These are phyloP conservation scores for Chaetomiaceae sp. DNA, from an alignment of 2,329 filamentous ascomycete genomes.

Conservation along the genomic window DNA sequence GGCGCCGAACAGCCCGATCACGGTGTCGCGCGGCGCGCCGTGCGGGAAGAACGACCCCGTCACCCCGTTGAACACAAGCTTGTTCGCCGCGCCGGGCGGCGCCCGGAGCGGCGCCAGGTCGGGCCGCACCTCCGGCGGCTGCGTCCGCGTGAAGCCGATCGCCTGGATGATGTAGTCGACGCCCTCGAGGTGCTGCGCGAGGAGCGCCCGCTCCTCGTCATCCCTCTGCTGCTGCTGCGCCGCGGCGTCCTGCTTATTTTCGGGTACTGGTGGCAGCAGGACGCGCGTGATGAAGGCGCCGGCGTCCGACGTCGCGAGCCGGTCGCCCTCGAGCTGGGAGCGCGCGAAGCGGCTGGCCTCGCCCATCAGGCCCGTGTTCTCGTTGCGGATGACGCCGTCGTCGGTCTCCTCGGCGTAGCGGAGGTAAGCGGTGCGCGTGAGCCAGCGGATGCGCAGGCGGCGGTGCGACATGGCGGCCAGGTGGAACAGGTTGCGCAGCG, in stretches of 20 bases:
- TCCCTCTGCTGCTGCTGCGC: background rate
- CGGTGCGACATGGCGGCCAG: constrained; percentile 8
- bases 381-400: constrained; percentile 12
- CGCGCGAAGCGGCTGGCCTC: constrained; percentile 16
- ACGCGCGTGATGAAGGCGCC: constrained; percentile 11
- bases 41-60: constrained; percentile 12
- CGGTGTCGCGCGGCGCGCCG: background rate
- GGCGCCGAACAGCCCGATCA: constrained; percentile 18
- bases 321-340: constrained; percentile 15
- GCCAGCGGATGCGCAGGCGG: constrained; percentile 14
- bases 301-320: constrained; percentile 1
- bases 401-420: constrained; percentile 10
- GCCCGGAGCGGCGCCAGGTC: background rate
- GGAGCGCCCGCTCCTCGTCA: background rate
- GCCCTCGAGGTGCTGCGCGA: background rate
- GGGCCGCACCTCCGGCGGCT: constrained; percentile 5
- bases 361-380: constrained; percentile 17
- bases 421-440: constrained; percentile 9
- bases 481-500: constrained; percentile 16
- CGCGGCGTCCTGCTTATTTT: background rate
- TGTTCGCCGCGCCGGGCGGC: background rate
- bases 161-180: constrained; percentile 14
- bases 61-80: constrained; percentile 9
- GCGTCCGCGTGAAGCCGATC: constrained; percentile 10
- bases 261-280: background rate